Evolutionary conservation across 164 flowering plant genomes (phyloP).

Genomic region (Piper longum): DNA sequence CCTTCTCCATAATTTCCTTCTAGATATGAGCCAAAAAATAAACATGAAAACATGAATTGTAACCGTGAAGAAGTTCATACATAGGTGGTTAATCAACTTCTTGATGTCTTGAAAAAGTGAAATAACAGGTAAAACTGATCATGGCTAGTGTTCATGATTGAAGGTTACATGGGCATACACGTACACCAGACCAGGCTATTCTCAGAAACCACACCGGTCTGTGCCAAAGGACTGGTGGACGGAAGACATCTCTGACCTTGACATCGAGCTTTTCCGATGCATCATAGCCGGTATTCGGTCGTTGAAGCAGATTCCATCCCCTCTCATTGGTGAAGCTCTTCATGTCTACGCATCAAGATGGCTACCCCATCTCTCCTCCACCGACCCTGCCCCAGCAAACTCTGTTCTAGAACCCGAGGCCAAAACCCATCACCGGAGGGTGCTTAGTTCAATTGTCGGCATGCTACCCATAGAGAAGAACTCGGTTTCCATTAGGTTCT

Average conservation of each 20-base stretch:
- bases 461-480: conserved; percentile 58
- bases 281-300: conserved; percentile 38
- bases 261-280: conserved; percentile 52
- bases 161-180: conserved; percentile 89
- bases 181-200: conserved; percentile 76
- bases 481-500: conserved; percentile 65
- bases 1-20: not conserved
- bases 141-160: conserved; percentile 3
- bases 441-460: conserved; percentile 56
- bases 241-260: conserved; percentile 67
- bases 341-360: conserved; percentile 75
- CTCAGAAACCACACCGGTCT: conserved; percentile 31
- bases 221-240: conserved; percentile 97
- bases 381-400: conserved; percentile 14
- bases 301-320: conserved; percentile 37
- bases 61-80: too few species aligned
- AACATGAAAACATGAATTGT: too few species aligned
- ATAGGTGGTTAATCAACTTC: not conserved
- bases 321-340: conserved; percentile 82
- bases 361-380: conserved; percentile 35
- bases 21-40: too few species aligned
- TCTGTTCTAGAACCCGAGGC: conserved; percentile 19
- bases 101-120: not conserved
- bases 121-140: not conserved
- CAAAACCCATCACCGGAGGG: conserved; percentile 17